Percentiles rank a stretch among this genome's conserved stretches.
Evolutionary conservation across 495 filamentous ascomycete genomes (phyloP).

Genomic region (Tuber magnatum): DNA sequence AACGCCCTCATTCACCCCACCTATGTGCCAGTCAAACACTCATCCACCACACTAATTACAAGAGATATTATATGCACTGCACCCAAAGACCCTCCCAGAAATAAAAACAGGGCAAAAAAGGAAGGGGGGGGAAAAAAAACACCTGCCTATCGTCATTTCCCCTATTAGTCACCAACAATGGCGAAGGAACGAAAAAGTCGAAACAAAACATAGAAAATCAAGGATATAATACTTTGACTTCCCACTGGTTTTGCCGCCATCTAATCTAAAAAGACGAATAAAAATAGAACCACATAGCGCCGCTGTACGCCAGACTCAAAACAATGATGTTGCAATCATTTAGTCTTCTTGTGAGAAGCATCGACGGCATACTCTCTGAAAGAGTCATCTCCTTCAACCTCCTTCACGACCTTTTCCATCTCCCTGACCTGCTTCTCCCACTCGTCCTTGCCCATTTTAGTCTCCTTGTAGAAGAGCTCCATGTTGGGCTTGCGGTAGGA

Average conservation of each 20-base stretch:
- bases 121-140: background rate
- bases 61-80: background rate
- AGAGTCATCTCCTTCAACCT: constrained; percentile 74
- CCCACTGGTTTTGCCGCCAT: background rate
- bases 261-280: background rate
- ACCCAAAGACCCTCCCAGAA: background rate
- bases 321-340: constrained; percentile 3
- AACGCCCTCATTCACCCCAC: background rate
- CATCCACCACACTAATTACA: background rate
- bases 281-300: constrained; percentile 8
- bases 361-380: constrained; percentile 35
- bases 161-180: background rate
- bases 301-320: background rate
- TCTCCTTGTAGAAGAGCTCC: constrained; percentile 78
- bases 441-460: constrained; percentile 74
- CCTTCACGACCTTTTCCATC: constrained; percentile 76
- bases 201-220: background rate
- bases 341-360: constrained; percentile 32
- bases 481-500: constrained; percentile 84
- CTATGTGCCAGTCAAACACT: background rate
- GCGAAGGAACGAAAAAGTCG: background rate
- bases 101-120: background rate
- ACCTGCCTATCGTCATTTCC: background rate
- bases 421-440: constrained; percentile 75
- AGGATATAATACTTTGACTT: background rate